Conservation (phyloP, 176 grass and related monocot species). For the Cocos nucifera region DNA sequence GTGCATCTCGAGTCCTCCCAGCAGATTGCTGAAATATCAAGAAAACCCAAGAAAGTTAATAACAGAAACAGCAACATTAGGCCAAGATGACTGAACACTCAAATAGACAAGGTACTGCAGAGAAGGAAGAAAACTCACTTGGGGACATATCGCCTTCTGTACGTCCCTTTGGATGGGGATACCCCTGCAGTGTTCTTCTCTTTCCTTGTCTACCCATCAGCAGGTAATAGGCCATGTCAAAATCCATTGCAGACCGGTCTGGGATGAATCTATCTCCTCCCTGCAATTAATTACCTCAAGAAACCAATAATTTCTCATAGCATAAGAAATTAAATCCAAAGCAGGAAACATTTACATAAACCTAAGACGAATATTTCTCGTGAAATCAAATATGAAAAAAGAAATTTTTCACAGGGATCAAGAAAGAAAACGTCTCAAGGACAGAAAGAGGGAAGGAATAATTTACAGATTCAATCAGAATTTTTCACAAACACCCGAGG, state of each 20-base stretch:
- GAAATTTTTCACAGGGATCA: no score
- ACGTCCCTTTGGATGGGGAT: slow-evolving; percentile 48
- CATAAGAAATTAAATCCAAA: no score
- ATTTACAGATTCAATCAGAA: not conserved
- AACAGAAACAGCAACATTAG: not conserved
- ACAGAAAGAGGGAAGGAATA: no score
- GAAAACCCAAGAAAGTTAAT: not conserved
- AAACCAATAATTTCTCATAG: no score
- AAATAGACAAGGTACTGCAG: no score
- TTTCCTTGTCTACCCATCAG: slow-evolving; percentile 42
- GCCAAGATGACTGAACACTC: no score
- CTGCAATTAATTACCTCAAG: slow-evolving; percentile 9
- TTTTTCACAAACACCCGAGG: slow-evolving; percentile 12
- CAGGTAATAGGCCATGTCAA: slow-evolving; percentile 65
- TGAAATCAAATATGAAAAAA: no score
- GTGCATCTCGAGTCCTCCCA: slow-evolving; percentile 60
- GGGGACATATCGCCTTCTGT: slow-evolving; percentile 49
- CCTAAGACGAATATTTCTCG: no score
- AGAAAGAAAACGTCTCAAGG: no score
- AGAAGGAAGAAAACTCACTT: slow-evolving; percentile 22
- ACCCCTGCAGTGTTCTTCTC: slow-evolving; percentile 34
- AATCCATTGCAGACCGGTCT: slow-evolving; percentile 56
- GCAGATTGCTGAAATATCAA: slow-evolving; percentile 31
- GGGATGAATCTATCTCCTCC: slow-evolving; percentile 66
- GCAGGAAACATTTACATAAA: no score